phyloP scores from a whole-genome alignment of 257 asterid species.

The Nicotiana knightiana region DNA sequence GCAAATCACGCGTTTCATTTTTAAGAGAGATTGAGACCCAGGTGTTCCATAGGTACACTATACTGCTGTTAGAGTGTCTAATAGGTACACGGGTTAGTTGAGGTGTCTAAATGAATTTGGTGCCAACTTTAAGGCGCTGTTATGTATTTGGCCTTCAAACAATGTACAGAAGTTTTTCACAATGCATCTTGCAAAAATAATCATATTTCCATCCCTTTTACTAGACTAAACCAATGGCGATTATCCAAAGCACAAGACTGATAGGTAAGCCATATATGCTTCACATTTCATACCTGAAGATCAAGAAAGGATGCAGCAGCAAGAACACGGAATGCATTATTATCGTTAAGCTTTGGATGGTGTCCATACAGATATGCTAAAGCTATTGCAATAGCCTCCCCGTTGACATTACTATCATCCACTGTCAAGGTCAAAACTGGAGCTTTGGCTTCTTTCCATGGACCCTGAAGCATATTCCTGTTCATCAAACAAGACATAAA shows the following conservation, averaged over 20 bases:
- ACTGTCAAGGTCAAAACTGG: conserved; percentile 73
- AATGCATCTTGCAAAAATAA: neutral
- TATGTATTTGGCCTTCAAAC: neutral
- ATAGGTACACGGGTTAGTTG: no score
- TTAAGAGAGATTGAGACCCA: no score
- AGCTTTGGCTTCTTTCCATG: conserved; percentile 96
- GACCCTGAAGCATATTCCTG: conserved; percentile 98
- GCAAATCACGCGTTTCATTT: no score
- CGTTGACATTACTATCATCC: conserved; percentile 83
- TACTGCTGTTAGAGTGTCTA: no score
- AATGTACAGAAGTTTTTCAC: neutral
- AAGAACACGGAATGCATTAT: conserved; percentile 85
- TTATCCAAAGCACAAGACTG: neutral
- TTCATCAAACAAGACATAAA: conserved; percentile 18
- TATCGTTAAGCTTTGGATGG: conserved; percentile 81
- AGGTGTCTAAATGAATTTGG: no score
- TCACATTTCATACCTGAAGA: conserved; percentile 58
- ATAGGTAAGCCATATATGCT: neutral
- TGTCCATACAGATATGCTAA: conserved; percentile 95
- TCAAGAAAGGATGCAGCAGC: conserved; percentile 99
- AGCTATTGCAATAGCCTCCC: conserved; percentile 75
- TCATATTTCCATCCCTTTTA: neutral
- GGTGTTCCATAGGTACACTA: no score
- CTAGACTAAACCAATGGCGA: neutral
- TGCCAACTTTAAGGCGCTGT: no score